Percentiles rank a stretch among this genome's conserved stretches.
phyloP scores from a whole-genome alignment of 2,329 filamentous ascomycete genomes.

The Immersiporthe knoxdaviesiana region DNA sequence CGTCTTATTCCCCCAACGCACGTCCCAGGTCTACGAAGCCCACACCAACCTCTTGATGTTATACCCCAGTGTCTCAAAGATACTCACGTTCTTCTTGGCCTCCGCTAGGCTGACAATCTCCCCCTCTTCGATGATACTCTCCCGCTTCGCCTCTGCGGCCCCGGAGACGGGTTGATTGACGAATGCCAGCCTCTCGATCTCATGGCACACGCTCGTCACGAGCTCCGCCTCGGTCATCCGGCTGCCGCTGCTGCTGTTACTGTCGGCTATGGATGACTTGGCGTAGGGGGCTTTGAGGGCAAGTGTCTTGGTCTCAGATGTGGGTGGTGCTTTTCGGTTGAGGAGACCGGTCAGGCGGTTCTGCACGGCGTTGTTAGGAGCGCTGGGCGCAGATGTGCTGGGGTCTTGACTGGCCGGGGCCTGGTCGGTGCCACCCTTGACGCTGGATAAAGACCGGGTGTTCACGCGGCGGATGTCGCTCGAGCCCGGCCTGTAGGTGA shows the following conservation, averaged over 20 bases:
- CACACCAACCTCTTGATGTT: constrained; percentile 93
- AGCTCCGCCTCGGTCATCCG: constrained; percentile 58
- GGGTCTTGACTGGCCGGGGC: constrained; percentile 11
- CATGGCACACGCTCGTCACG: constrained; percentile 69
- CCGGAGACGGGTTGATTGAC: constrained; percentile 47
- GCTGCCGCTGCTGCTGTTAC: constrained; percentile 47
- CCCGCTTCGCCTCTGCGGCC: constrained; percentile 46
- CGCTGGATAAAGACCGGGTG: constrained; percentile 75
- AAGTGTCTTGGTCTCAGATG: constrained; percentile 46
- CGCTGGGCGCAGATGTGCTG: not conserved
- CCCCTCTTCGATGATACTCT: constrained; percentile 55
- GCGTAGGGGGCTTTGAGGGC: constrained; percentile 60
- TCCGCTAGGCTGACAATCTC: constrained; percentile 85
- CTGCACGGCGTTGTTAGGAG: constrained; percentile 28
- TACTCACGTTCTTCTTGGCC: constrained; percentile 82
- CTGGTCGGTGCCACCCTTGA: constrained; percentile 29
- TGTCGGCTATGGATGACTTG: constrained; percentile 57
- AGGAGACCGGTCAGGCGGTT: constrained; percentile 48
- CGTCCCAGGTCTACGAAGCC: constrained; percentile 47
- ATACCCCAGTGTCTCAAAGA: constrained; percentile 86
- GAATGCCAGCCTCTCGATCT: constrained; percentile 72
- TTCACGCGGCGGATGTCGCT: constrained; percentile 79
- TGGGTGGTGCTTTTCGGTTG: constrained; percentile 39
- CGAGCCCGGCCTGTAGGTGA: constrained; percentile 74
- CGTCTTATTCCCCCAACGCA: not conserved